Evolutionary conservation across 2,329 filamentous ascomycete species (phyloP).

Genomic region (Pseudogymnoascus sp.): DNA sequence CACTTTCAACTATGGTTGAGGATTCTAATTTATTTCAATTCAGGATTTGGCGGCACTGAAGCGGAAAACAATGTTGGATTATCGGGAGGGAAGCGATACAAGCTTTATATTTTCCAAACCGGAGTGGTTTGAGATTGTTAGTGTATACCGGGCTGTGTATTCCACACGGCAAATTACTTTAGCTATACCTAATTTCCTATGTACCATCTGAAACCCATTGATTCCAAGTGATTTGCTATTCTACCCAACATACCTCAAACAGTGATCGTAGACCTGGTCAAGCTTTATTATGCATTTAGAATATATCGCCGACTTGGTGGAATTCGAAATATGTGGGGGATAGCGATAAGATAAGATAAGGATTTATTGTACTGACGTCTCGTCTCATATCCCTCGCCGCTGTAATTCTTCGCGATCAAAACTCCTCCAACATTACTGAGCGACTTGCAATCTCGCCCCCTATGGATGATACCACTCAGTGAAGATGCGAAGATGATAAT

Average conservation of each 20-base stretch:
- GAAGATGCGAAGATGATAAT: slow-evolving; percentile 4
- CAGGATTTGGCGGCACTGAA: slow-evolving; percentile 4
- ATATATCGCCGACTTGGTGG: neutral
- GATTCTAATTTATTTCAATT: slow-evolving; percentile 2
- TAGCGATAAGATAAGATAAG: slow-evolving; percentile 9
- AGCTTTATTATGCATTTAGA: neutral
- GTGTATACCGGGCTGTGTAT: slow-evolving; percentile 1
- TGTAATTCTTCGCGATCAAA: neutral
- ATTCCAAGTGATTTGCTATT: neutral
- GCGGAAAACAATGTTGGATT: slow-evolving; percentile 5
- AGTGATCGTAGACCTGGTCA: neutral
- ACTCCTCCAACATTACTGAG: neutral
- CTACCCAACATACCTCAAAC: too few relatives aligned
- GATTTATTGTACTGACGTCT: slow-evolving; percentile 5
- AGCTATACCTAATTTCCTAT: slow-evolving; percentile 9
- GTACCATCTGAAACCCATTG: neutral
- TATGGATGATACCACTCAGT: neutral
- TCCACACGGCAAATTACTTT: neutral
- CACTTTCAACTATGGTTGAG: neutral
- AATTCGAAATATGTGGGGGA: neutral
- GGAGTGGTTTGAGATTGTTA: neutral
- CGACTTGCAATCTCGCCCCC: neutral
- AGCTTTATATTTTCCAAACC: slow-evolving; percentile 7
- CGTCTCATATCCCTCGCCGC: slow-evolving; percentile 5
- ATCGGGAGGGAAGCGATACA: neutral